Base-by-base conservation (phyloP, 108 stramenopile genomes). In the Skeletonema grethae region DNA sequence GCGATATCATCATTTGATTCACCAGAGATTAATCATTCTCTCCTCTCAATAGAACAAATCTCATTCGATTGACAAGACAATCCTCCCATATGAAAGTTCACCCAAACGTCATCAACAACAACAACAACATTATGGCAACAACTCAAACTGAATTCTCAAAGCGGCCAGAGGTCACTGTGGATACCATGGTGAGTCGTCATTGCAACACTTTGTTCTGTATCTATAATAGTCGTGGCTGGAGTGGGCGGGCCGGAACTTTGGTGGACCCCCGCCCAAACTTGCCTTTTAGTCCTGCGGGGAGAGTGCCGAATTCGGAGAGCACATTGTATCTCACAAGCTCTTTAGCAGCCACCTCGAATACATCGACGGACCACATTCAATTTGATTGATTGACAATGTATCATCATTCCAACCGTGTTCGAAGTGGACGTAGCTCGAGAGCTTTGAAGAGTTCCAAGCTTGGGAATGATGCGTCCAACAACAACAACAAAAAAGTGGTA, bases 81-180 rank as follows among this genome's bases (percentile, higher is more conserved):
- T n/a, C n/a, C n/a, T 22, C 50, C 24, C 22, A 24, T 9, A 53
- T 53, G 50, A 53, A 53, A 53, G 22, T 53, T 53, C 50, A 53
- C 22, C 50, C 50, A 7, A 53, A 24, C 22, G 22, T 53, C 11
- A 48, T 1, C 1, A 28, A 28, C 1, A 28, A 1, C 25, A 28
- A 28, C 25, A 28, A 28, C 25, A 28, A 28, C 18, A 48, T 48
- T n/a, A n/a, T n/a, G n/a, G n/a, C n/a, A 20, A 50, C 48, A 24
- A 20, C 48, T 8, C 39, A 41, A n/a, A 53, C 89, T n/a, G 92
- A 93, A 35, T 93, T 86, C 63, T 84, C 87, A 18, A 90, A 90
- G 65, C 82, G 88, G 57, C 66, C 88, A 2, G 89, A 93, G 79
- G 84, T 93, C 16, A 93, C 92, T 4, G 69, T 93, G 35, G 73